Evolutionary conservation across 169 alveolate genomes (phyloP), one percentile per base, ranked within the genome.

Genomic region (Cryptosporidium bovis): DNA sequence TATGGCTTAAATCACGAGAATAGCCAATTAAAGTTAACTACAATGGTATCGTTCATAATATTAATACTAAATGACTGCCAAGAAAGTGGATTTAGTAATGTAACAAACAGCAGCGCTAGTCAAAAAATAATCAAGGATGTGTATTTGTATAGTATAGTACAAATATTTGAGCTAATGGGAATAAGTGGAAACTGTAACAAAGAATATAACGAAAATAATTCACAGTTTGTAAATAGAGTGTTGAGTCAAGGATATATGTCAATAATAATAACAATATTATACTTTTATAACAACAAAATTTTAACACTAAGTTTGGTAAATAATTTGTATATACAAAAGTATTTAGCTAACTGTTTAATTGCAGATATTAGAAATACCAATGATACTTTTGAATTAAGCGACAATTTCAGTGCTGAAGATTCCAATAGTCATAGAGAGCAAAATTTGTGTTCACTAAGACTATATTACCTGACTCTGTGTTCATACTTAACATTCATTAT

Each of bases 271-370:
- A 5, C 27, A 31, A 31, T 36, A 20, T 31, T 69, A 53, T 69
- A 69, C 12, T 69, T 69, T 31, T 24, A 31, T 6, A 24, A 31
- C 18, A 55, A 69, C 68, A 56, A 69, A 34, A 53, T 29, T 4
- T 46, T 33, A 1, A 51, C 67, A 4, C 5, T 53, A 34, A 53
- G 56, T 33, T 46, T 69, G 5, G 44, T 69, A 31, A 44, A 69
- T 31, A 69, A 69, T 53, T 34, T 69, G 24, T 69, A 69, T 44
- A 53, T 31, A 48, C 83, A 69, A 55, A 69, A 69, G 40, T 69
- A 51, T 24, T 18, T 69, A 12, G 33, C 56, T n/a, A 56, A 53
- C 1, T 44, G 56, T 36, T 69, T 69, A n/a, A 33, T 69, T 34
- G 34, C 1, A n/a, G 56, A 53, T 7, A 53, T 69, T 18, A 51